phyloP scores from a whole-genome alignment of 2,329 filamentous ascomycete genomes.

The Diplodia seriata region DNA sequence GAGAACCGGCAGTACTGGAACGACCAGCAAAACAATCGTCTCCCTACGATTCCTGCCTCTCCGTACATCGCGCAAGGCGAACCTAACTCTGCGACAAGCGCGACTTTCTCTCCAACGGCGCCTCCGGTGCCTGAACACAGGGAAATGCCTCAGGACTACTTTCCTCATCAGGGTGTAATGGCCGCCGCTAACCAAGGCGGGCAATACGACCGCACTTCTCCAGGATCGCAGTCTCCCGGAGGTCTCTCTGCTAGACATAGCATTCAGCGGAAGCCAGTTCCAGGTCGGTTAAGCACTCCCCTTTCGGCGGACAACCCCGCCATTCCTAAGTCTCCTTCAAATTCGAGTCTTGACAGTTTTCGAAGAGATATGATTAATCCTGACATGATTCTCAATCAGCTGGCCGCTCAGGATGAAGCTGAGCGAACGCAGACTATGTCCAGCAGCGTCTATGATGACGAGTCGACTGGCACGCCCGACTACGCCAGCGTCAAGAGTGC shows the following conservation, averaged over 20 bases:
- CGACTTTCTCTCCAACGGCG: conserved; percentile 42
- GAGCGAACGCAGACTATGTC: conserved; percentile 44
- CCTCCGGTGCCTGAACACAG: conserved; percentile 48
- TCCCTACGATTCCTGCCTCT: conserved; percentile 56
- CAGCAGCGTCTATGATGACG: conserved; percentile 67
- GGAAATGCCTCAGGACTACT: conserved; percentile 39
- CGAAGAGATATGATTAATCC: conserved; percentile 54
- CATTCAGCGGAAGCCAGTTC: conserved; percentile 50
- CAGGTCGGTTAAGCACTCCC: conserved; percentile 49
- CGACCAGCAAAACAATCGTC: conserved; percentile 44
- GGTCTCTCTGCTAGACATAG: conserved; percentile 21
- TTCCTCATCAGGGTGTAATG: conserved; percentile 28
- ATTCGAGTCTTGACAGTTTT: conserved; percentile 54
- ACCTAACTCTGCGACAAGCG: conserved; percentile 35
- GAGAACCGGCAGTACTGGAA: conserved; percentile 24
- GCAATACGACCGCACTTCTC: conserved; percentile 36
- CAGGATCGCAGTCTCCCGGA: conserved; percentile 36
- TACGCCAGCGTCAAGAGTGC: conserved; percentile 71
- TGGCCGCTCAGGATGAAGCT: conserved; percentile 39
- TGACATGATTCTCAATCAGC: conserved; percentile 51
- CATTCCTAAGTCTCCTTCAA: conserved; percentile 45
- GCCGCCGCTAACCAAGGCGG: conserved; percentile 36
- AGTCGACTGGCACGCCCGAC: conserved; percentile 73
- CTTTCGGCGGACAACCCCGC: conserved; percentile 45
- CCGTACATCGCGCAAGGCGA: conserved; percentile 52